Percentiles rank a stretch among this genome's conserved stretches.
phyloP scores from a whole-genome alignment of 78 protist species.

The Pelomyxa schiedti region DNA sequence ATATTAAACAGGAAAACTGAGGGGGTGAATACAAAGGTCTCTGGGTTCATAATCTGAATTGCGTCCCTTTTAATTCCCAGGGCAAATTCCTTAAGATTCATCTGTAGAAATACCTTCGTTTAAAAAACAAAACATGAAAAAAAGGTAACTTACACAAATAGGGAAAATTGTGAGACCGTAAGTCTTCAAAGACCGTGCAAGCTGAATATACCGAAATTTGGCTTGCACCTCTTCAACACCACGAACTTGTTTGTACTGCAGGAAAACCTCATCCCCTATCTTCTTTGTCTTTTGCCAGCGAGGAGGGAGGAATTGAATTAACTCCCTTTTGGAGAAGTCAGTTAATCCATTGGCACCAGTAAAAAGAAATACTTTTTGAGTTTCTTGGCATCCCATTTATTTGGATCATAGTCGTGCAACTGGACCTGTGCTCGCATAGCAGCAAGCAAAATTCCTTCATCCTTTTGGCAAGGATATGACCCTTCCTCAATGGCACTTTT shows the following conservation, averaged over 20 bases:
- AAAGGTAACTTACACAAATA: too few relatives aligned
- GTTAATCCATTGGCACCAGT: too few relatives aligned
- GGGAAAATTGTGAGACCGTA: constrained; percentile 50
- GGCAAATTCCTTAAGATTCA: background rate
- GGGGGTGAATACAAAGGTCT: too few relatives aligned
- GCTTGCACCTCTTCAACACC: constrained; percentile 37
- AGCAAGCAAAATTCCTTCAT: constrained; percentile 40
- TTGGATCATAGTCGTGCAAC: constrained; percentile 1
- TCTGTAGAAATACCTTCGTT: background rate
- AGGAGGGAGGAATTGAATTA: constrained; percentile 43
- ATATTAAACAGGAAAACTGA: too few relatives aligned
- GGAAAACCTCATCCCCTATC: constrained; percentile 34
- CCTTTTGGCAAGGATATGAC: constrained; percentile 29
- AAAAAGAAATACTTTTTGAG: too few relatives aligned
- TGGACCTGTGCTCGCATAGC: constrained; percentile 50
- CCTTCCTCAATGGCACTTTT: constrained; percentile 38
- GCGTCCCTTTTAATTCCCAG: constrained; percentile 49
- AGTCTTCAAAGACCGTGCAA: constrained; percentile 49
- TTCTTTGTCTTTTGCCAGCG: constrained; percentile 29
- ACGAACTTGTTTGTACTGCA: constrained; percentile 35
- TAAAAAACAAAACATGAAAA: too few relatives aligned
- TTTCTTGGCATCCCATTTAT: too few relatives aligned
- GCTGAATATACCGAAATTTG: constrained; percentile 57
- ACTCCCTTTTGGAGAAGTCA: background rate
- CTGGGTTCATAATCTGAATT: constrained; percentile 22